Conservation (phyloP, 441 rosid genomes). For the Flueggea neowawraea region DNA sequence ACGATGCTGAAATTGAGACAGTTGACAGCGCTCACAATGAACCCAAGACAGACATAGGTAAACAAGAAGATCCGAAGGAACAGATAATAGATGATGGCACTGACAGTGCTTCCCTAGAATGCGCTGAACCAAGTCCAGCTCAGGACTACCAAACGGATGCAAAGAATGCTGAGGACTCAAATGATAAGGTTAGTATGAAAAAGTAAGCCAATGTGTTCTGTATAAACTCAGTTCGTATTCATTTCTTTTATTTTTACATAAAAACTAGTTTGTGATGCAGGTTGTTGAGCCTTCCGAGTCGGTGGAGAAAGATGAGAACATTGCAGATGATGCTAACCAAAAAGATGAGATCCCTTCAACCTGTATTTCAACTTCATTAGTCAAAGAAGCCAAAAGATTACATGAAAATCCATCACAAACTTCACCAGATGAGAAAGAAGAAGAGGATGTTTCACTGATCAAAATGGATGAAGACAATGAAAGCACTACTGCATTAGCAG, state of each 20-base stretch:
- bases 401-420: not conserved
- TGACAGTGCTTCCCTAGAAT: not conserved
- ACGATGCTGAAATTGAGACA: not conserved
- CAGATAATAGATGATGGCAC: not conserved
- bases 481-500: not conserved
- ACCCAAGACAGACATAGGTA: not conserved
- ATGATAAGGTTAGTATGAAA: not conserved
- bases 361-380: not conserved
- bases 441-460: not conserved
- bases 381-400: too few relatives aligned
- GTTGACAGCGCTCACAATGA: not conserved
- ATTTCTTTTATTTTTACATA: not conserved
- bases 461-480: not conserved
- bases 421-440: not conserved
- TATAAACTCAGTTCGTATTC: not conserved
- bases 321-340: not conserved
- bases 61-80: not conserved
- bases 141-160: not conserved
- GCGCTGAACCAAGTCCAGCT: not conserved
- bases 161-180: not conserved
- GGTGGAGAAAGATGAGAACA: not conserved
- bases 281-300: not conserved
- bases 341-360: not conserved
- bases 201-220: not conserved
- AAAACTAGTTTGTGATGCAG: not conserved